Conservation (phyloP, 768 basidiomycete species). For the Artomyces pyxidatus region DNA sequence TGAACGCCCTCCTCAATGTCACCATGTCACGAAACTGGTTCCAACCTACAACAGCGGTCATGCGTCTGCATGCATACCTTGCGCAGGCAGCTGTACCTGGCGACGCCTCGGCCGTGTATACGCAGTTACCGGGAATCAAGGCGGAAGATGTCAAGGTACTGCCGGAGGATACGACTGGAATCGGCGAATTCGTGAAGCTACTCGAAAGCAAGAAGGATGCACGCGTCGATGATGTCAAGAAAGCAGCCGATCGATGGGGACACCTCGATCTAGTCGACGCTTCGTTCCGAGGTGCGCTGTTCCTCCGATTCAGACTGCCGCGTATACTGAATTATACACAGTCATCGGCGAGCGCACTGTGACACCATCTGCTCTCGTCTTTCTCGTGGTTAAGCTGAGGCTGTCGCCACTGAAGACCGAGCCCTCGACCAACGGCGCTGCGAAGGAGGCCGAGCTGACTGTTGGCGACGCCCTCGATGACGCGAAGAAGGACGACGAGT, state of each 20-base stretch:
- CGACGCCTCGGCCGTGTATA: slow-evolving; percentile 36
- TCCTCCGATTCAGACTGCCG: background rate
- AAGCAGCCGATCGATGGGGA: slow-evolving; percentile 64
- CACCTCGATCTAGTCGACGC: slow-evolving; percentile 73
- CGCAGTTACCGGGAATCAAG: slow-evolving; percentile 74
- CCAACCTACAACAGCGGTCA: slow-evolving; percentile 61
- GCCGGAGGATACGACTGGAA: slow-evolving; percentile 32
- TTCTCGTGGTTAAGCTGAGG: slow-evolving; percentile 77
- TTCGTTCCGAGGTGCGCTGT: slow-evolving; percentile 67
- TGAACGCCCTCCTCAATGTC: slow-evolving; percentile 78
- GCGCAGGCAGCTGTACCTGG: slow-evolving; percentile 74
- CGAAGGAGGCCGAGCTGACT: slow-evolving; percentile 33
- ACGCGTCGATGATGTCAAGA: slow-evolving; percentile 45
- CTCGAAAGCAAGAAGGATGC: slow-evolving; percentile 48
- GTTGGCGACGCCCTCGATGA: slow-evolving; percentile 38
- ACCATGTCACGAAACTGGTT: slow-evolving; percentile 87
- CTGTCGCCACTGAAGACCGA: slow-evolving; percentile 43
- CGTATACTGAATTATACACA: slow-evolving; percentile 21
- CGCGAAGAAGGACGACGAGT: slow-evolving; percentile 50
- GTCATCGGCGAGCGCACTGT: slow-evolving; percentile 89
- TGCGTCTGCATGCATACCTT: slow-evolving; percentile 79
- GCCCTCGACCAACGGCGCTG: slow-evolving; percentile 22
- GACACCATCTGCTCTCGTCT: slow-evolving; percentile 83
- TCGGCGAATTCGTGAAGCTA: slow-evolving; percentile 36
- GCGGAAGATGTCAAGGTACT: slow-evolving; percentile 36